Evolutionary conservation across 2,329 filamentous ascomycete genomes (phyloP), one percentile per base, ranked within the genome.

Genomic region (Sporothrix pallida): DNA sequence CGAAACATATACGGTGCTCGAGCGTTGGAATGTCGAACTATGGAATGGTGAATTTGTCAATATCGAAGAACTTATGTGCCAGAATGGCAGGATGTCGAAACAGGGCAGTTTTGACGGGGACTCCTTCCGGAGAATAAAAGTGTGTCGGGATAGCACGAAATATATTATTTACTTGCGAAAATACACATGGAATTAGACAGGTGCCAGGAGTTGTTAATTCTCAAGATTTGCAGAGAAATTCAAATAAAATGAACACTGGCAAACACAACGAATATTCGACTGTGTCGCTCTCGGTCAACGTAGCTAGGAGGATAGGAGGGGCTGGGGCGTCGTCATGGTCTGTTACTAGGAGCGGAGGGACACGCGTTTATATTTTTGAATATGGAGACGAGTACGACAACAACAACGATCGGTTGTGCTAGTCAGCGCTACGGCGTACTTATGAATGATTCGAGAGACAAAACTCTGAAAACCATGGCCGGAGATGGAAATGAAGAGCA

Each of bases 281-380:
- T 10, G 12, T 23, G 20, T 56, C 52, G 6, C 42, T 20, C 62
- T 42, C 17, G 23, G 58, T 20, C 58, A 17, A 63, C 58, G 58
- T 63, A 63, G 44, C 31, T 17, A 44, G 58, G 17, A 17, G 7
- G 13, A 37, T 44, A 9, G 31, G 31, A 63, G 58, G 56, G 58
- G 58, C 58, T 63, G 31, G 58, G 26, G 58, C 58, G 31, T 63
- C 58, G 58, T 63, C 58, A 63, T 63, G 58, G 58, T 42, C 10
- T 44, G 20, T 56, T 56, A 12, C 23, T 26, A 60, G 56, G 26
- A 37, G 31, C 13, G 56, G 26, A 60, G 26, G 56, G 26, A 60
- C 15, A 60, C 56, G 56, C 56, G 26, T 60, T 13, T 37, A 12
- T 37, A 17, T 60, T n/a, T 13, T 37, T 37, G 31, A 37, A 37